Evolutionary conservation across 768 basidiomycete species (phyloP), one percentile per base, ranked within the genome.

Genomic region (Phaeotremella skinneri): DNA sequence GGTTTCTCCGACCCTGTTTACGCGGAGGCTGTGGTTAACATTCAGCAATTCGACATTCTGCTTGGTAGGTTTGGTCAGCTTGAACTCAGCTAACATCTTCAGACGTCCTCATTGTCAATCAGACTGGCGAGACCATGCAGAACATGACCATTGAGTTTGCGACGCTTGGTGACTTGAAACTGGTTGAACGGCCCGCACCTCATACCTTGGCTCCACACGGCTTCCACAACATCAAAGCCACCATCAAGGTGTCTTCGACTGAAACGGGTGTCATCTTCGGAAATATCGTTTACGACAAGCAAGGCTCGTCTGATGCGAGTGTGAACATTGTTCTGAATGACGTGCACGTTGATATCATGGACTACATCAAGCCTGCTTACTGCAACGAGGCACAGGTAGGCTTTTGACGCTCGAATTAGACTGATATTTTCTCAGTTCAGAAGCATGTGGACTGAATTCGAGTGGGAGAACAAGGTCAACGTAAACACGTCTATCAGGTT

Each of bases 381-480:
- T 96, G 93, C 78, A 94, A 87, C 41, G 94, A 99, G 76, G 86
- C 89, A 21, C 90, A 92, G 84, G 90, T 89, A 70, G 21, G 79
- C 73, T 31, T 11, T 14, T 45, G 6, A 13, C 23, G 43, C 13
- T 23, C 13, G 43, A 45, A 7, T 13, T 21, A 13, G 45, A 23
- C 45, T 48, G 20, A 43, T 31, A 9, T 34, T 55, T 9, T 26
- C 17, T 50, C n/a, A 67, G 66, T 73, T 68, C 72, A 85, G 94
- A 30, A 90, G 85, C 76, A 94, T 94, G 91, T 96, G 94, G 94
- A 99, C 93, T 26, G 96, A 98, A 78, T 99, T 99, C 70, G 94
- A 99, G 77, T 99, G 94, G 94, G 94, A 99, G 82, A 99, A 99
- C 80, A 84, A 93, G 68, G 94, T 98, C 55, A 97, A 97, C 72